These are phyloP conservation scores for Pleurotus pulmonarius DNA, from an alignment of 768 basidiomycete species.

Conservation along the genomic window DNA sequence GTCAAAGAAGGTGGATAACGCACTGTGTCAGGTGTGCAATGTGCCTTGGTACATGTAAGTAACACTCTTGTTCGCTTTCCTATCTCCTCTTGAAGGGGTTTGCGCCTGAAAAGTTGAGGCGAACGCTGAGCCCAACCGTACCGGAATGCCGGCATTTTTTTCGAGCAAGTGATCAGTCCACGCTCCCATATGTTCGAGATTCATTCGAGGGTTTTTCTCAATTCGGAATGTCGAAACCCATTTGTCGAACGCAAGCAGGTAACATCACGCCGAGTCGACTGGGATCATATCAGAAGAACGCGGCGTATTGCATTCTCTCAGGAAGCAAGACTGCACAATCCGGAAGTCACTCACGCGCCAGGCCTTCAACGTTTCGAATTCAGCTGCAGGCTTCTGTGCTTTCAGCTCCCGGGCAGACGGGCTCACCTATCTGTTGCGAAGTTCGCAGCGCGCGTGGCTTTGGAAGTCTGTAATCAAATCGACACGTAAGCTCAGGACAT, in stretches of 20 bases:
- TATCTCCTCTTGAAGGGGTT: too few relatives aligned
- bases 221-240: not conserved
- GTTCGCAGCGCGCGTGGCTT: slow-evolving; percentile 1
- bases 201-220: not conserved
- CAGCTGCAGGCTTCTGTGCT: not conserved
- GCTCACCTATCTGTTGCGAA: not conserved
- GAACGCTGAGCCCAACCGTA: not conserved
- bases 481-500: slow-evolving; percentile 7
- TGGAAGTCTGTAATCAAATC: not conserved
- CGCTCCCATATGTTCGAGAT: not conserved
- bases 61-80: too few relatives aligned
- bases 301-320: not conserved
- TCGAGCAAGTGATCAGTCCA: not conserved
- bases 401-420: not conserved
- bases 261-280: not conserved
- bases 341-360: too few relatives aligned
- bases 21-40: not conserved
- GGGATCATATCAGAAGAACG: not conserved
- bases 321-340: not conserved
- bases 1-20: not conserved
- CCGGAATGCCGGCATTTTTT: not conserved
- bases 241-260: not conserved
- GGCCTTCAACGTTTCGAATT: not conserved
- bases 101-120: too few relatives aligned
- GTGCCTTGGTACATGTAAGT: too few relatives aligned